Evolutionary conservation across 2,329 filamentous ascomycete genomes (phyloP).

Genomic region (Diaporthe sp.): DNA sequence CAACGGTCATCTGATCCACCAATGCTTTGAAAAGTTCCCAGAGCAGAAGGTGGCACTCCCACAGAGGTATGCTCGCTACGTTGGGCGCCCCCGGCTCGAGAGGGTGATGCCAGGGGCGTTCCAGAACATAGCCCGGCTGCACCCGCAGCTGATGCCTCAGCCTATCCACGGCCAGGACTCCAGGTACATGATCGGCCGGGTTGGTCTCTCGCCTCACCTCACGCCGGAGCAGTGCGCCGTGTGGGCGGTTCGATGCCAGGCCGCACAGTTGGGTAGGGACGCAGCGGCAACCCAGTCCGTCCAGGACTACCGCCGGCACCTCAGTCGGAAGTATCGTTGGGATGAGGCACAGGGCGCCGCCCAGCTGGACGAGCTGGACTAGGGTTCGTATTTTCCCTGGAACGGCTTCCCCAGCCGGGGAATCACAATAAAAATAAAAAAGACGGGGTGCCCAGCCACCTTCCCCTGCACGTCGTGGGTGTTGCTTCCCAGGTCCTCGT

Average conservation of each 20-base stretch:
- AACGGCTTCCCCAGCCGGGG: neutral
- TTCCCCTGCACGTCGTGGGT: neutral
- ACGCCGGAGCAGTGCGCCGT: neutral
- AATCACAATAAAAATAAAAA: neutral
- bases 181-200: slow-evolving; percentile 16
- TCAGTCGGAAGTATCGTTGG: neutral
- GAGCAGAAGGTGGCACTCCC: slow-evolving; percentile 19
- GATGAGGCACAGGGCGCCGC: neutral
- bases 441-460: too few species aligned
- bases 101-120: slow-evolving; percentile 10
- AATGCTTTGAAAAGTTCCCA: slow-evolving; percentile 23
- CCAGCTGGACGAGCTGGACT: neutral
- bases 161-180: neutral
- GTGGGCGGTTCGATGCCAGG: slow-evolving; percentile 12
- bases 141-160: slow-evolving; percentile 4
- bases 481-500: neutral
- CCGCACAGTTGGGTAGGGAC: neutral
- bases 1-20: neutral
- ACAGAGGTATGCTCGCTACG: neutral
- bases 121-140: neutral
- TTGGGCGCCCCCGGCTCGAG: neutral
- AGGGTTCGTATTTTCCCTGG: neutral
- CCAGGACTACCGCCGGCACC: neutral
- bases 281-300: neutral
- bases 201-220: slow-evolving; percentile 11